Base-by-base conservation (phyloP, 495 filamentous ascomycete species). In the Penicillium goetzii region DNA sequence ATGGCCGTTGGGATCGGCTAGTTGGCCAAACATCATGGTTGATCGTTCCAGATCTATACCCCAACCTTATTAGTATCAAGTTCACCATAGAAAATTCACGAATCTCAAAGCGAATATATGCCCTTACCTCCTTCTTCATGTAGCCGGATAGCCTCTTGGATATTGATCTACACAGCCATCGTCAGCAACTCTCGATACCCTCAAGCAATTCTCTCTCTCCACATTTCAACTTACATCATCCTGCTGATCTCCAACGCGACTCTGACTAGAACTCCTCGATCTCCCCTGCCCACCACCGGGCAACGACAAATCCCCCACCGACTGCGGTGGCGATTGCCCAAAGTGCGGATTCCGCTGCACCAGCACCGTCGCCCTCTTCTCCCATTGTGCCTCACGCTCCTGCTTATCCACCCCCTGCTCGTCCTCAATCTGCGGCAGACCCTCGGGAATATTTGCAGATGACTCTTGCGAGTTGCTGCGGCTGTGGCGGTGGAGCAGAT, bases 61-160 rank as follows among this genome's bases (percentile, higher is more conserved):
- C n/a, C 19, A 32, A 14, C 3, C 32, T 23, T 34, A 43, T 32
- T 28, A 25, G 40, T 15, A 30, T 17, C 9, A 47, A 0, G 15
- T 10, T 11, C 10, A 47, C 10, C 4, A 47, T 47, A 2, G n/a
- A 17, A 5, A 7, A 7, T 8, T 32, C 30, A 36, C 10, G 12
- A 12, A 1, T 36, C 10, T 36, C 10, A 36, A 14, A 34, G 17
- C 43, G 17, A 23, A 10, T 6, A 6, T 14, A 9, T 55, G 10
- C 12, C 74, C 80, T 74, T 76, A 87, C 86, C 82, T 58, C 95
- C 94, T 33, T 79, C 80, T 75, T 99, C 95, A 74, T 99, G 95
- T 60, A 98, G 83, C 68, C 88, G 83, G 75, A 99, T 98, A n/a
- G 96, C 95, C 76, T 95, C 88, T 77, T 97, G 93, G 59, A 99